These are phyloP conservation scores for Calonectria naviculata DNA, from an alignment of 2,329 filamentous ascomycete species.

Conservation along the genomic window DNA sequence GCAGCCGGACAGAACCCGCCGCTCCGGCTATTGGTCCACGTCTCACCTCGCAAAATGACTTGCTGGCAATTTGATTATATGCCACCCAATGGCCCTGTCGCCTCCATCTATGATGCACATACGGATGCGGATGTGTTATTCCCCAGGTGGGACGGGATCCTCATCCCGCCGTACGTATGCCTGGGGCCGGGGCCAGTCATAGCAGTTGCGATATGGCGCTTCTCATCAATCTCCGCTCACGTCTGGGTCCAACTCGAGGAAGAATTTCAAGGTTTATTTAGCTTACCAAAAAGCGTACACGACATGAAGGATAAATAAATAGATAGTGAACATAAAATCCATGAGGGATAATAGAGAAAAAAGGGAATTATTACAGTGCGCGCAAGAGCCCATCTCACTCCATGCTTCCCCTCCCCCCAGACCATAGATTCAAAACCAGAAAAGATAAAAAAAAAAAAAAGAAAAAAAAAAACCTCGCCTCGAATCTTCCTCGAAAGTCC, in stretches of 20 bases:
- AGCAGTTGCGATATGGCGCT: not conserved
- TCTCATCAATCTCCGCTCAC: not conserved
- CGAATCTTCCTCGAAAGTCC: slow-evolving; percentile 23
- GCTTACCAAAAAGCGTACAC: slow-evolving; percentile 37
- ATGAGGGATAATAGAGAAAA: slow-evolving; percentile 46
- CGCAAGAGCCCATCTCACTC: slow-evolving; percentile 49
- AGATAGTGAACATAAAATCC: slow-evolving; percentile 34
- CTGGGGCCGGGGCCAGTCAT: not conserved
- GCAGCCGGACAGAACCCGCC: slow-evolving; percentile 5
- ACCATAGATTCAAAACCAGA: slow-evolving; percentile 43
- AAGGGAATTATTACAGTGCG: slow-evolving; percentile 61
- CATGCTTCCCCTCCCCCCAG: slow-evolving; percentile 33
- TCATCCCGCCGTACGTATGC: not conserved
- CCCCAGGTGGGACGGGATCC: not conserved
- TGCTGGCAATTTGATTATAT: not conserved
- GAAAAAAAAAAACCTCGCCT: slow-evolving; percentile 38
- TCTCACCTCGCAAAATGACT: slow-evolving; percentile 2
- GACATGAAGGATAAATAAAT: slow-evolving; percentile 34
- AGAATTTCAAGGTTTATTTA: slow-evolving; percentile 35
- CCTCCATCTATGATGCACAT: not conserved
- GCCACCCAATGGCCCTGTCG: not conserved
- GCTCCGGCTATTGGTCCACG: slow-evolving; percentile 17
- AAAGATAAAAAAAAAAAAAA: slow-evolving; percentile 22
- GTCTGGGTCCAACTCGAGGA: not conserved
- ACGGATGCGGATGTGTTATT: not conserved